Base-by-base conservation (phyloP, 2,329 filamentous ascomycete genomes). In the Macroventuria anomochaeta region DNA sequence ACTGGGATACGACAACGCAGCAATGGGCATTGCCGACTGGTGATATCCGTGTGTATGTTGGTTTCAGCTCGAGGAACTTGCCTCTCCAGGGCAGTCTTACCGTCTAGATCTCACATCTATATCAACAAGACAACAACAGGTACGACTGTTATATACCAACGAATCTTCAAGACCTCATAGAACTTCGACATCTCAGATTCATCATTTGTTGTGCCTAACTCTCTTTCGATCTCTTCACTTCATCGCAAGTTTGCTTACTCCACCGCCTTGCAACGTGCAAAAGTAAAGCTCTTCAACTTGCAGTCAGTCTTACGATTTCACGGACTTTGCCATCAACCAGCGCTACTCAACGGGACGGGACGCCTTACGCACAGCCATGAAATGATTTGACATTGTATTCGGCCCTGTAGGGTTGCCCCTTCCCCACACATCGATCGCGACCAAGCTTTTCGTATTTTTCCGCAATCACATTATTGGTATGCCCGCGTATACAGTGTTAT, bases 1-100 rank as follows among this genome's bases (percentile, higher is more conserved):
- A 77, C 63, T 82, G 80, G 80, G 77, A 81, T 43, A 64, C 76
- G 1, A 62, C 63, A n/a, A 61, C 71, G 7, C 76, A 80, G 65
- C 60, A 75, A 47, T 82, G 79, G 79, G 61, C 67, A 25, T 61
- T 79, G n/a, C 69, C 67, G 0, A 31, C 18, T 3, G 55, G 57
- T 6, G 48, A 32, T 10, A 62, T 69, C 20, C 44, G 26, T 1
- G 60, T 67, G n/a, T 13, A 59, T 21, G 65, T 66, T 8, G 70
- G 70, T 1, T 71, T 70, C 15, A 70, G 67, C 26, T 71, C 65
- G 11, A 58, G 64, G 12, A 48, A 67, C 52, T 31, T 70, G 37
- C 47, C 38, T 25, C 38, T 52, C 11, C 41, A 41, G 15, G 41
- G 23, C 13, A 46, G 34, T 20, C 7, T 46, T 20, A 41, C 17